Evolutionary conservation across 441 rosid species (phyloP).

Genomic region (Corymbia citriodora): DNA sequence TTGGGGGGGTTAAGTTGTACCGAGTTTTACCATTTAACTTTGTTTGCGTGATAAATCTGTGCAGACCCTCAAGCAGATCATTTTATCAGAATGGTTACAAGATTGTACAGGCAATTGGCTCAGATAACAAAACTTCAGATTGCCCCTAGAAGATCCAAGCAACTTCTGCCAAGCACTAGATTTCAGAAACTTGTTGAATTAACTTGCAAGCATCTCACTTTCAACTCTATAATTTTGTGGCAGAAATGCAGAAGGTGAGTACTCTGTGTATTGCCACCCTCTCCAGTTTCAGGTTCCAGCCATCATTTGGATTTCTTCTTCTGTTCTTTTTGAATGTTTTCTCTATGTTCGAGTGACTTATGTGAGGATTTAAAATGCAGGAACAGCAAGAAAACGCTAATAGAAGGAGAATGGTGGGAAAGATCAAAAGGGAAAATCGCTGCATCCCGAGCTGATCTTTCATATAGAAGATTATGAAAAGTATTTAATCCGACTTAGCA

Average conservation of each 20-base stretch:
- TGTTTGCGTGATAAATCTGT: slow-evolving; percentile 1
- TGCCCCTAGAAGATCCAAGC: slow-evolving; percentile 76
- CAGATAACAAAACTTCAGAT: slow-evolving; percentile 64
- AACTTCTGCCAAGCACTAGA: slow-evolving; percentile 49
- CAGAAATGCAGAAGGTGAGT: slow-evolving; percentile 58
- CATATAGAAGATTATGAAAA: slow-evolving; percentile 81
- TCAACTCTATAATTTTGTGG: slow-evolving; percentile 67
- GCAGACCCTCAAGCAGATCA: slow-evolving; percentile 74
- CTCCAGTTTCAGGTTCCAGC: neutral
- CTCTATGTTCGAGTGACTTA: neutral
- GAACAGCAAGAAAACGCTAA: slow-evolving; percentile 50
- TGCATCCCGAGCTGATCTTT: slow-evolving; percentile 76
- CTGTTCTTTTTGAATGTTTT: neutral
- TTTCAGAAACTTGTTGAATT: slow-evolving; percentile 75
- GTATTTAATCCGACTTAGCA: slow-evolving; percentile 71
- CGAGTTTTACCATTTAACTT: neutral
- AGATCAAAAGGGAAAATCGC: slow-evolving; percentile 81
- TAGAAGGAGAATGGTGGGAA: slow-evolving; percentile 52
- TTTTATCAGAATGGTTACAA: slow-evolving; percentile 46
- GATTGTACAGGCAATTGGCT: slow-evolving; percentile 77
- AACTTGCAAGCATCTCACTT: slow-evolving; percentile 70
- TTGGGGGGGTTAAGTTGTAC: neutral
- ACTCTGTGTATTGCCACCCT: neutral
- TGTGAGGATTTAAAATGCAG: slow-evolving; percentile 24
- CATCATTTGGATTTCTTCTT: neutral